Percentiles rank a stretch among this genome's conserved stretches.
Conservation (phyloP, 1,284 basidiomycete genomes). For the Ceratorhiza oryzae-sativae region DNA sequence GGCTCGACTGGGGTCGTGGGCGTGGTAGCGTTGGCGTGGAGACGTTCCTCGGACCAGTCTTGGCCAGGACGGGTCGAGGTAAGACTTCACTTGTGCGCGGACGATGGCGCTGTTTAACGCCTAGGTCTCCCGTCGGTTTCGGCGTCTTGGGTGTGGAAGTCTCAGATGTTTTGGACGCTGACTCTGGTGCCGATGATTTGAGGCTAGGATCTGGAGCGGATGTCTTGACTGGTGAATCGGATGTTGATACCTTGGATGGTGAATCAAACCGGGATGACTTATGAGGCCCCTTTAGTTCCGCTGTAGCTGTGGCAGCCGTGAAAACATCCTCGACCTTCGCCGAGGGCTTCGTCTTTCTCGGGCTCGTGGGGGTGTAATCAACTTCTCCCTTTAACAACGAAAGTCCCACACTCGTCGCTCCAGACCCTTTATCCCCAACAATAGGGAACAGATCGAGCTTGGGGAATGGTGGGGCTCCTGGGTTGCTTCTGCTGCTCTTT, state of each 20-base stretch:
- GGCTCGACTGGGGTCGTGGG: conserved; percentile 25
- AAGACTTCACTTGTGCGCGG: conserved; percentile 28
- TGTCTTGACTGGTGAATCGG: not conserved
- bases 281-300: no score
- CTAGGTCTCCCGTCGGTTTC: not conserved
- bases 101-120: conserved; percentile 23
- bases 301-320: not conserved
- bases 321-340: conserved; percentile 2
- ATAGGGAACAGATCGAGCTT: conserved; percentile 14
- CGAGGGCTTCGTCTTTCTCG: conserved; percentile 22
- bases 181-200: not conserved
- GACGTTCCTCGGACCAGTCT: conserved; percentile 13
- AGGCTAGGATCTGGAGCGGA: not conserved
- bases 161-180: not conserved
- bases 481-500: not conserved
- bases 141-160: not conserved
- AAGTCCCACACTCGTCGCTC: not conserved
- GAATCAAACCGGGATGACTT: not conserved
- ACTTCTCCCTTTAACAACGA: conserved; percentile 26
- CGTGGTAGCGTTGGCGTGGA: conserved; percentile 27
- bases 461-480: not conserved
- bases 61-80: not conserved
- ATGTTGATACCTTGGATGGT: no score
- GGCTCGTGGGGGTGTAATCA: conserved; percentile 31
- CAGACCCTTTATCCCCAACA: not conserved